These are phyloP conservation scores for Pseudogymnoascus sp. DNA, from an alignment of 2,329 filamentous ascomycete species.

Conservation along the genomic window DNA sequence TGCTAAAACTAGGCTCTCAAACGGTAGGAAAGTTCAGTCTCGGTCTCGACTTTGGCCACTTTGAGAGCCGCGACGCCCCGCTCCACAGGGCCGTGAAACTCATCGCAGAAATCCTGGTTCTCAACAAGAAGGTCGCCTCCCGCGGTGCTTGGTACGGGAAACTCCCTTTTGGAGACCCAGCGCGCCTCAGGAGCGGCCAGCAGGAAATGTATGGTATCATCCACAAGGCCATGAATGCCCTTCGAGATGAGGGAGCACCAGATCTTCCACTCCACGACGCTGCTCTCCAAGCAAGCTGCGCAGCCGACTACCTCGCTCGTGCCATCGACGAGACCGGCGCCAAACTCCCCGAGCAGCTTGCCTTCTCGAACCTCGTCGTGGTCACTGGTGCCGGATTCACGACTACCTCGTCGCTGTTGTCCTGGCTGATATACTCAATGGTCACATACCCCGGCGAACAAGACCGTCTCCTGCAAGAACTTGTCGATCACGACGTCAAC, in stretches of 20 bases:
- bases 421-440: slow-evolving; percentile 38
- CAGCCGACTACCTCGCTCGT: slow-evolving; percentile 29
- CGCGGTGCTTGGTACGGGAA: slow-evolving; percentile 36
- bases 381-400: slow-evolving; percentile 38
- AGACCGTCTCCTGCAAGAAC: slow-evolving; percentile 36
- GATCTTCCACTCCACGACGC: slow-evolving; percentile 31
- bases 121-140: slow-evolving; percentile 39
- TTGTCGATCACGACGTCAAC: slow-evolving; percentile 31
- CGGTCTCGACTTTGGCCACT: slow-evolving; percentile 37
- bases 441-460: slow-evolving; percentile 36
- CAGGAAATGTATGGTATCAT: slow-evolving; percentile 31
- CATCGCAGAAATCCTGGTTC: slow-evolving; percentile 31
- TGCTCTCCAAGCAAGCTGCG: slow-evolving; percentile 28
- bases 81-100: slow-evolving; percentile 33
- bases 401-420: slow-evolving; percentile 37
- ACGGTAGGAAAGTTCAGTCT: slow-evolving; percentile 37
- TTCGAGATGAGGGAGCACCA: slow-evolving; percentile 27
- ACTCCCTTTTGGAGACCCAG: slow-evolving; percentile 38
- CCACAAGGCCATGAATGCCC: slow-evolving; percentile 30
- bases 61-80: slow-evolving; percentile 30
- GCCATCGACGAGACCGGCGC: slow-evolving; percentile 35
- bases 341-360: slow-evolving; percentile 32
- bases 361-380: slow-evolving; percentile 28
- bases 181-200: slow-evolving; percentile 18
- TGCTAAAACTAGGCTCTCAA: slow-evolving; percentile 38